A percentile compares a stretch with the other conserved stretches of the same genome.
Conservation (phyloP, 1,284 basidiomycete species). For the Pisolithus thermaeus region DNA sequence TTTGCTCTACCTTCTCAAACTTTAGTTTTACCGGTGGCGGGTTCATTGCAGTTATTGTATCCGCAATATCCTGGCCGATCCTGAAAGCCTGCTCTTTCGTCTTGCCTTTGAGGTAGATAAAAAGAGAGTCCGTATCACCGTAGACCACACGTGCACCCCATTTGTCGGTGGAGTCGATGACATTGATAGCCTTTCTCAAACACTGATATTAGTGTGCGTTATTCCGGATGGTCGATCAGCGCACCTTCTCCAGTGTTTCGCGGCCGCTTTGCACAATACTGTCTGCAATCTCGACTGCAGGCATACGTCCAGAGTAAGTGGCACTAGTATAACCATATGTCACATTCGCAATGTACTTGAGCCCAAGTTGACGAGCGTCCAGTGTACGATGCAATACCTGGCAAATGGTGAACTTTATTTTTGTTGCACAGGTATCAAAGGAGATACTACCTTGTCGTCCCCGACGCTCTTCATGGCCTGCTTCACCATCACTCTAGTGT, state of each 20-base stretch:
- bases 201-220: background rate
- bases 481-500: slow-evolving; percentile 98
- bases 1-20: slow-evolving; percentile 79
- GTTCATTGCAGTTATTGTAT: slow-evolving; percentile 80
- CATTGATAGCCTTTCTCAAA: slow-evolving; percentile 64
- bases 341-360: slow-evolving; percentile 87
- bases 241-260: slow-evolving; percentile 90
- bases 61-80: slow-evolving; percentile 90
- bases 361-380: slow-evolving; percentile 82
- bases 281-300: slow-evolving; percentile 96
- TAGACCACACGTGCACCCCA: slow-evolving; percentile 96
- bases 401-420: background rate
- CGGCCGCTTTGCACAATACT: slow-evolving; percentile 95
- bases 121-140: slow-evolving; percentile 97
- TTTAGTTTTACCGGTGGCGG: slow-evolving; percentile 92
- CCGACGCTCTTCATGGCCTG: slow-evolving; percentile 84
- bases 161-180: slow-evolving; percentile 72
- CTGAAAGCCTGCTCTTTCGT: slow-evolving; percentile 91
- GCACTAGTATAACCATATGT: slow-evolving; percentile 96
- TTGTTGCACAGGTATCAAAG: background rate
- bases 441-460: slow-evolving; percentile 67
- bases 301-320: slow-evolving; percentile 94
- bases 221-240: slow-evolving; percentile 3
- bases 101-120: slow-evolving; percentile 82
- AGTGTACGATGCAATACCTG: slow-evolving; percentile 72